Base-by-base conservation (phyloP, 2,329 filamentous ascomycete genomes). In the Cryphonectria japonica region DNA sequence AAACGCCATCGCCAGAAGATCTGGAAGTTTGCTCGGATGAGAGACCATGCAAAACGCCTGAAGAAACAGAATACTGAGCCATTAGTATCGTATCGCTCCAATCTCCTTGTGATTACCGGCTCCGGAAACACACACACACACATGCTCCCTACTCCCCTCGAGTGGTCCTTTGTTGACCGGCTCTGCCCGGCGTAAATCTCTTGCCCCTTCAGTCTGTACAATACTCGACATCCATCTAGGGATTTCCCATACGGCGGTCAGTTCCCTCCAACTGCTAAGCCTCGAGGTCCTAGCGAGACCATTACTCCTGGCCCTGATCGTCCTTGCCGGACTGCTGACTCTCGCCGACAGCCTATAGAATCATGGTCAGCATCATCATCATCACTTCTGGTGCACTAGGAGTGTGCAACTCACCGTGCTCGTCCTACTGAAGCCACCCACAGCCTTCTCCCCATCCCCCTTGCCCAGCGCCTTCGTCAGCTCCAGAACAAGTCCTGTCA, bases 401-500 rank as follows among this genome's bases (percentile, higher is more conserved):
- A 60, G n/a, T 8, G 13, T 22, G 4, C n/a, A n/a, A 70, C 69
- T 72, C 29, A 71, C 71, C 19, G 71, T 72, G 50, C 71, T 72
- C 37, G 60, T 67, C 62, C 71, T 66, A 32, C 71, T 72, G 50
- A 72, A 64, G 26, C 41, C 62, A 32, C 61, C 37, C 46, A 65
- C 22, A 5, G 68, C 66, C 70, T 63, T 66, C 37, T 74, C 67
- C 54, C 66, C 71, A 16, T 69, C 68, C 0, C 69, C 66, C 59
- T 69, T 66, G 9, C 70, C 72, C 9, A 78, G 66, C 29, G 74
- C 71, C 50, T 75, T 76, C 1, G 74, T 72, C 64, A 80, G 66
- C 22, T 77, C 72, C 19, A 76, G 74, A 67, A 89, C 72, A 78
- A 89, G 76, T 3, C 78, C 76, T 79, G 87, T 90, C 72, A 92